phyloP scores from a whole-genome alignment of 352 stramenopile species.

The Phytophthora capsici region DNA sequence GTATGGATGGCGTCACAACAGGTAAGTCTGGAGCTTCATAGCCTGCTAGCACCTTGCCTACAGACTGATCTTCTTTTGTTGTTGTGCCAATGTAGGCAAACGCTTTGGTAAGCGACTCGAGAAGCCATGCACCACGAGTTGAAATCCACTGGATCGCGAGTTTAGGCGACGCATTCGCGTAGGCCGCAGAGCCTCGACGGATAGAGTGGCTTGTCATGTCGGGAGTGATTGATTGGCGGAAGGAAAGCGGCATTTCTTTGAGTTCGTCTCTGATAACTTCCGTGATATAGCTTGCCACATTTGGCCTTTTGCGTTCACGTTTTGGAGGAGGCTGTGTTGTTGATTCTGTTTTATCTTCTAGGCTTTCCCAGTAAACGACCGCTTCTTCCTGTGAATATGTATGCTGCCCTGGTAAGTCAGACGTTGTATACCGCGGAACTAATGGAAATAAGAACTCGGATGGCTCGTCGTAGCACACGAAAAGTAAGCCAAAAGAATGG shows the following conservation, averaged over 20 bases:
- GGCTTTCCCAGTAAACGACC: neutral
- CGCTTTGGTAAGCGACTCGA: slow-evolving; percentile 2
- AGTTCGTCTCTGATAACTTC: neutral
- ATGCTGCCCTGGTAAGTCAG: neutral
- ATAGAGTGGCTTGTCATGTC: no score
- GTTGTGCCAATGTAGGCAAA: slow-evolving; percentile 14
- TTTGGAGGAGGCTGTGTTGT: neutral
- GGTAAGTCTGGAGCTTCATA: no score
- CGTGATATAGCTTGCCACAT: neutral
- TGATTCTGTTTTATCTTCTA: neutral
- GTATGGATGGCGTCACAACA: no score
- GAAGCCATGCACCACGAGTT: slow-evolving; percentile 1
- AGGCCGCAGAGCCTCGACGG: no score
- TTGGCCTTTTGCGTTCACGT: neutral
- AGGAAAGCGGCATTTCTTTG: no score
- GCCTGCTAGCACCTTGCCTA: no score
- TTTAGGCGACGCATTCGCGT: no score
- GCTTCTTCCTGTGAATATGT: neutral
- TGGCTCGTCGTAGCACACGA: slow-evolving; percentile 5
- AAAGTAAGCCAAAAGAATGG: slow-evolving; percentile 5
- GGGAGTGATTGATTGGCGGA: no score
- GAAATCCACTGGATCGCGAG: slow-evolving; percentile 8
- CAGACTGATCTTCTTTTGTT: neutral
- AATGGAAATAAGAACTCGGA: slow-evolving; percentile 9
- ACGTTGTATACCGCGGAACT: neutral